Evolutionary conservation across 169 alveolate species (phyloP).

Genomic region (Plasmodium gallinaceum): DNA sequence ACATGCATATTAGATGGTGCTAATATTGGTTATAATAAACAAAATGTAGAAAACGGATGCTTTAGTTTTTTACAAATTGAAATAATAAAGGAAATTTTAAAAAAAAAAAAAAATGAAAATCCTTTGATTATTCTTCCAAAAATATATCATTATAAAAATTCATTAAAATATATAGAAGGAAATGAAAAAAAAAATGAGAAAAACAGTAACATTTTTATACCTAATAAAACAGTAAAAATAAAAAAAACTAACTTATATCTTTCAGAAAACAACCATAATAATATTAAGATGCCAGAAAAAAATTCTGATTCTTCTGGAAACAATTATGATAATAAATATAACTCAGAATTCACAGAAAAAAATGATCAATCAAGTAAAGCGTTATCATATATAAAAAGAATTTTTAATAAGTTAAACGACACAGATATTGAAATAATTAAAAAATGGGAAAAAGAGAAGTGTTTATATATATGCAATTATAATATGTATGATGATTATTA

Average conservation of each 20-base stretch:
- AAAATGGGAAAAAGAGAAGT: slow-evolving; percentile 71
- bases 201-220: slow-evolving; percentile 22
- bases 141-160: slow-evolving; percentile 70
- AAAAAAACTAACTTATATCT: neutral
- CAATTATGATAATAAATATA: neutral
- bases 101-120: slow-evolving; percentile 58
- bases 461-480: slow-evolving; percentile 60
- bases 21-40: slow-evolving; percentile 71
- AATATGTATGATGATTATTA: slow-evolving; percentile 74
- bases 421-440: slow-evolving; percentile 59
- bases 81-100: slow-evolving; percentile 64
- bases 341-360: neutral
- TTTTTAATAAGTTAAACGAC: slow-evolving; percentile 53
- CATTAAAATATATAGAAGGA: slow-evolving; percentile 25
- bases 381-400: slow-evolving; percentile 27
- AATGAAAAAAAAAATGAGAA: neutral
- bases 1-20: slow-evolving; percentile 76
- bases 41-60: slow-evolving; percentile 65
- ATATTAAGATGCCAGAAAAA: neutral
- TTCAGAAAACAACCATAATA: neutral
- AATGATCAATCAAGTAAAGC: neutral
- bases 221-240: slow-evolving; percentile 62
- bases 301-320: neutral
- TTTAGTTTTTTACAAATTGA: slow-evolving; percentile 75
- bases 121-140: slow-evolving; percentile 67